These are phyloP conservation scores for Boletus semigastroideus DNA, from an alignment of 1,284 basidiomycete genomes.

Conservation along the genomic window DNA sequence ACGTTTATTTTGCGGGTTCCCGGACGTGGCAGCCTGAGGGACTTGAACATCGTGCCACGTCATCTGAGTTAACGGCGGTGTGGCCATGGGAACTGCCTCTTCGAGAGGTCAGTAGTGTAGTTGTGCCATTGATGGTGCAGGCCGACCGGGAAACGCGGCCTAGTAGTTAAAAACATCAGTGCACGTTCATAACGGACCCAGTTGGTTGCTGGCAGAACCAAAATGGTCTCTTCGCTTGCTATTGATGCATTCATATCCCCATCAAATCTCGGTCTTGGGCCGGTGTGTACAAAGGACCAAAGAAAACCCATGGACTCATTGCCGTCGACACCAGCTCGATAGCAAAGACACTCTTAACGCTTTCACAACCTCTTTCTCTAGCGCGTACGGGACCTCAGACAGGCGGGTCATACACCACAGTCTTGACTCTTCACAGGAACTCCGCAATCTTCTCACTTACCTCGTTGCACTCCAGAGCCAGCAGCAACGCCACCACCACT, in stretches of 20 bases:
- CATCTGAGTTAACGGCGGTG: slow-evolving; percentile 1
- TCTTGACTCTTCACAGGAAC: slow-evolving; percentile 31
- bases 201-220: not conserved
- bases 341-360: too few relatives aligned
- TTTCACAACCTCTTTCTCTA: not conserved
- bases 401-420: slow-evolving; percentile 34
- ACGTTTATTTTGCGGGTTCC: slow-evolving; percentile 12
- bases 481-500: slow-evolving; percentile 31
- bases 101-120: not conserved
- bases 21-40: not conserved
- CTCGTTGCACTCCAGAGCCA: slow-evolving; percentile 28
- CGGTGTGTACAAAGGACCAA: too few relatives aligned
- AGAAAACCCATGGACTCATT: too few relatives aligned
- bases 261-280: too few relatives aligned
- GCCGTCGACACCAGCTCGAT: too few relatives aligned
- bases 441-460: slow-evolving; percentile 28
- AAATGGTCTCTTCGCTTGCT: not conserved
- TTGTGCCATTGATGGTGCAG: slow-evolving; percentile 16
- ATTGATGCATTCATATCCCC: too few relatives aligned
- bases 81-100: slow-evolving; percentile 13
- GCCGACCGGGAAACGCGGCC: not conserved
- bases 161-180: slow-evolving; percentile 3
- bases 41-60: too few relatives aligned
- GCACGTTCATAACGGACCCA: slow-evolving; percentile 20
- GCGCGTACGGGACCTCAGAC: slow-evolving; percentile 34